Evolutionary conservation across 2,329 filamentous ascomycete genomes (phyloP), one percentile per base, ranked within the genome.

Genomic region (Phyllosticta capitalensis): DNA sequence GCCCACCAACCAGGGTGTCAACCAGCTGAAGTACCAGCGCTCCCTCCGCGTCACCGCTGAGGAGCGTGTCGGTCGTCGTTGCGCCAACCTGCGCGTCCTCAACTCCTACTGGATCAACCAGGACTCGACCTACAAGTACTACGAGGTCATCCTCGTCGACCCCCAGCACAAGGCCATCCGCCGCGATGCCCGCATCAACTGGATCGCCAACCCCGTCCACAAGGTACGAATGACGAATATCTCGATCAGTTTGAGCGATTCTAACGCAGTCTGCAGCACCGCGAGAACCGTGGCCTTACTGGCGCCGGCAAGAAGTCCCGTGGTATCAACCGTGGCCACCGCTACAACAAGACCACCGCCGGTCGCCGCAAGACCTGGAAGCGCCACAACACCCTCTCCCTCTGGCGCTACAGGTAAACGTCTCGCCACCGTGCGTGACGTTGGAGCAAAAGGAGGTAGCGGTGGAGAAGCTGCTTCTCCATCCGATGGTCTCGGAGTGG

Each of bases 91-190:
- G 79, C 91, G 94, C 76, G 94, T 99, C 76, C 89, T 99, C 75
- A 99, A 99, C 89, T 97, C 92, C 66, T 99, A 99, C 92, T 99
- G 95, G 95, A 90, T 99, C 85, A 99, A 99, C 89, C 91, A 97
- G 86, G 94, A 99, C 84, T 96, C 92, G 64, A 99, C 94, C 81
- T 99, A 97, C 90, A 99, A 99, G 86, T 99, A 99, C 89, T 99
- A 86, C 84, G 94, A 99, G 83, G 87, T 97, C 80, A 97, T 99
- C 83, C 90, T 96, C 75, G 92, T 99, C 77, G 94, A 99, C 83
- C 94, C 94, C 78, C 89, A 95, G 84, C 94, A 99, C 90, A 97
- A 97, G 87, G 94, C 94, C 76, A 99, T 99, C 85, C 94, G 94
- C 80, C 90, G 89, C 76, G 94, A 99, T 79, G 83, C 94, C 74